phyloP scores from a whole-genome alignment of 306 rosid genomes.

The Macrotyloma uniflorum region DNA sequence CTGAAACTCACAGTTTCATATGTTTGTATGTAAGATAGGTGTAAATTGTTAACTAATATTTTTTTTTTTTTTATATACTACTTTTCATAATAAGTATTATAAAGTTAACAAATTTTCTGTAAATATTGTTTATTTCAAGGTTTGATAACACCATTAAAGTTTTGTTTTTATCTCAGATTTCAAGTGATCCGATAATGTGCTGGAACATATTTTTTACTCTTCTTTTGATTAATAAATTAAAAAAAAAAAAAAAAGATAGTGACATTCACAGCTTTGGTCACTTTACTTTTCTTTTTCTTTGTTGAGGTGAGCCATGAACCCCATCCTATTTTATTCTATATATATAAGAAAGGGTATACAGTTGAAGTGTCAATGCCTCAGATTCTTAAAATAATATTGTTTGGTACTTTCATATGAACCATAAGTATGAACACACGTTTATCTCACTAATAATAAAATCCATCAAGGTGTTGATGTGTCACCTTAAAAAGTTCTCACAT shows the following conservation, averaged over 20 bases:
- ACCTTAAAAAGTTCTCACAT: neutral
- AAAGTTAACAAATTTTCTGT: neutral
- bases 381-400: neutral
- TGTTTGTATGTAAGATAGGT: too few species aligned
- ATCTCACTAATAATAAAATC: neutral
- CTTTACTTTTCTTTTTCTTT: conserved; percentile 19
- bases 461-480: neutral
- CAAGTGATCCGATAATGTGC: too few species aligned
- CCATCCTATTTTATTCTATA: conserved; percentile 22
- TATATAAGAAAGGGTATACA: neutral
- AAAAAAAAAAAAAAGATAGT: conserved; percentile 31
- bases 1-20: neutral
- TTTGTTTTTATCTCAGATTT: too few species aligned
- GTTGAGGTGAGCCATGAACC: conserved; percentile 26
- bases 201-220: neutral
- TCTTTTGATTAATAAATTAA: neutral
- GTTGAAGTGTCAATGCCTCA: conserved; percentile 60
- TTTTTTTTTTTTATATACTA: too few species aligned
- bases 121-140: too few species aligned
- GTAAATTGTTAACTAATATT: too few species aligned
- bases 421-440: conserved; percentile 6
- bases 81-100: neutral
- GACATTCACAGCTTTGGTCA: conserved; percentile 17
- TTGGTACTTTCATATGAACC: neutral
- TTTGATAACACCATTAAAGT: too few species aligned